A percentile compares a stretch with the other conserved stretches of the same genome.
Conservation (phyloP, 805 yeast species). For the Peterozyma toletana region DNA sequence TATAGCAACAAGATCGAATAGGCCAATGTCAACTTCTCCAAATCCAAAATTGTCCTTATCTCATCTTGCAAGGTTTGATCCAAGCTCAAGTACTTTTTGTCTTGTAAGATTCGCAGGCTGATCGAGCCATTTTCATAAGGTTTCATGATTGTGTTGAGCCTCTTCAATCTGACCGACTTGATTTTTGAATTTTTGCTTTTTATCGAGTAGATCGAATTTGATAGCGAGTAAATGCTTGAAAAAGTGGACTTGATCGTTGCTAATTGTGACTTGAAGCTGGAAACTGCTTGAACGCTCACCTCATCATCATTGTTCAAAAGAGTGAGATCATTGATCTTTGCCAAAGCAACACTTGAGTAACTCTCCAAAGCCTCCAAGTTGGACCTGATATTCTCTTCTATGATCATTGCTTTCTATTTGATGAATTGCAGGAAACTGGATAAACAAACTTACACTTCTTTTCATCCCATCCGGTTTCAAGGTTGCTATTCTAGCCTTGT, state of each 20-base stretch:
- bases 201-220: background rate
- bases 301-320: background rate
- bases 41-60: conserved; percentile 2
- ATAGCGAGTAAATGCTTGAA: background rate
- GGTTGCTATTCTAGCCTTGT: background rate
- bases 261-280: background rate
- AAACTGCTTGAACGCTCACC: background rate
- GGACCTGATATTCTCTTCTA: background rate
- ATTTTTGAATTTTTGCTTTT: background rate
- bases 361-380: conserved; percentile 3
- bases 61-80: background rate
- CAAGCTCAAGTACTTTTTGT: background rate
- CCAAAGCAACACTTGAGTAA: background rate
- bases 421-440: background rate
- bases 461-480: too few relatives aligned
- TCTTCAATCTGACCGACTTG: background rate
- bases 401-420: too few relatives aligned
- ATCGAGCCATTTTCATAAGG: conserved; percentile 1
- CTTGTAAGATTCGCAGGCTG: background rate
- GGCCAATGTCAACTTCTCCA: conserved; percentile 16
- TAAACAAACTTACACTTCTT: too few relatives aligned
- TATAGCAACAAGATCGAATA: conserved; percentile 15
- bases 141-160: background rate
- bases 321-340: background rate
- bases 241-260: background rate